Evolutionary conservation across 116 monocot genomes (phyloP), one percentile per base, ranked within the genome.

Genomic region (Zostera marina): DNA sequence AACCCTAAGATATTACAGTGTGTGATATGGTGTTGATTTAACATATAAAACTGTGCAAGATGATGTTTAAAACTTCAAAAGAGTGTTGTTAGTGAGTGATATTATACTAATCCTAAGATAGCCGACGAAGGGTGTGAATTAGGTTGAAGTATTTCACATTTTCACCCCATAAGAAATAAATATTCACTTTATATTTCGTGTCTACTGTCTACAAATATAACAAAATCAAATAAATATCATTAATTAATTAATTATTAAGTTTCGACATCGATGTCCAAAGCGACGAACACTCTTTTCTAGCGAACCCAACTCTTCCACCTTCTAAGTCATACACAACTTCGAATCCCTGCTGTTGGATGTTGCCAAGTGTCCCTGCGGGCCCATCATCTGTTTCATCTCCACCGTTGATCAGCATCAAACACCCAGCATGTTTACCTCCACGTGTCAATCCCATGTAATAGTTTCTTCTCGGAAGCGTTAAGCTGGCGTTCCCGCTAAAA

Each of bases 291-390:
- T 60, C 74, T 49, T 81, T 76, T 43, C 81, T 60, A 0, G 93
- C 88, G 57, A 93, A 93, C 32, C 93, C 88, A 15, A 93, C 81
- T 32, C 84, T 57, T 13, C 66, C 68, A 14, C 41, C 71, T 52
- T 77, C 81, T 44, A 84, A 26, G 60, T 93, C 93, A 68, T 84
- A 93, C 0, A 88, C 79, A 44, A 93, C 88, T 73, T 93, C 84
- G 45, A 93, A 84, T 58, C 93, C 93, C 68, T 88, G 93, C 75
- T 93, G 93, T 79, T 93, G 93, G 64, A 77, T 88, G 58, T 93
- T 93, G 9, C 93, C 93, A 44, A 93, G 66, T 16, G 88, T 93
- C 22, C 78, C 92, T 22, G 58, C 76, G 41, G 68, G 82, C 22
- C 78, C 82, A 17, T 69, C 64, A 9, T 69, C 70, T n/a, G 14